Evolutionary conservation across 352 stramenopile genomes (phyloP).

Genomic region (Phytophthora cryptogea): DNA sequence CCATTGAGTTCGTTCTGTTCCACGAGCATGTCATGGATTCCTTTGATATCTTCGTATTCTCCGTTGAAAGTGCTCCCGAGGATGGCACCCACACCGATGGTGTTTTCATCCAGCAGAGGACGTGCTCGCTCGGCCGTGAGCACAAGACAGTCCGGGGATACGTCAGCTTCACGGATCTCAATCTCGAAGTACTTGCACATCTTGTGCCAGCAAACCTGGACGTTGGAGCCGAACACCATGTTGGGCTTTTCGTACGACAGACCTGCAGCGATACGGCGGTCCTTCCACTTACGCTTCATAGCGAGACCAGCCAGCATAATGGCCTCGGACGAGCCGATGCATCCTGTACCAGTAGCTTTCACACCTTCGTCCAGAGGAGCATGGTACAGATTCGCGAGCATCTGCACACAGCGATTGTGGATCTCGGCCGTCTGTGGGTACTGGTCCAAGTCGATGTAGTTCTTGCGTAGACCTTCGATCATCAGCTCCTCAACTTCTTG

Average conservation of each 20-base stretch:
- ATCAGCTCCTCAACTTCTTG: constrained; percentile 85
- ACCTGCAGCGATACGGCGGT: constrained; percentile 18
- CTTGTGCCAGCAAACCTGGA: constrained; percentile 26
- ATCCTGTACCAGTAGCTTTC: constrained; percentile 76
- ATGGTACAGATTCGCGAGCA: constrained; percentile 89
- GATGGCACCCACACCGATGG: constrained; percentile 88
- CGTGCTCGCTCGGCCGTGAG: constrained; percentile 74
- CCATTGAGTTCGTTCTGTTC: constrained; percentile 73
- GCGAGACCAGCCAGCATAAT: constrained; percentile 88
- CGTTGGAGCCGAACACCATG: constrained; percentile 29
- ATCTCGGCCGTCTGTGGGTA: constrained; percentile 90
- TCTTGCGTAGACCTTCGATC: constrained; percentile 82
- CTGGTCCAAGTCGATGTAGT: constrained; percentile 91
- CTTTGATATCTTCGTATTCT: constrained; percentile 89
- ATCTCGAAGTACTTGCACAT: constrained; percentile 32
- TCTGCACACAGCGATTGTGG: constrained; percentile 91
- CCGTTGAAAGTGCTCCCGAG: constrained; percentile 91
- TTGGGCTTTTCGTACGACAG: constrained; percentile 18
- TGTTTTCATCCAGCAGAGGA: constrained; percentile 91
- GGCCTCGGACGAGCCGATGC: constrained; percentile 89
- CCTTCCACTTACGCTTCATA: constrained; percentile 65
- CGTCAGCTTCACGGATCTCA: constrained; percentile 24
- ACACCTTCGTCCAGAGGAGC: constrained; percentile 51
- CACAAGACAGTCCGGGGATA: constrained; percentile 49
- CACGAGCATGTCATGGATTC: constrained; percentile 83